These are phyloP conservation scores for Trichosporon coremiiforme DNA, from an alignment of 1,284 basidiomycete species.

Conservation along the genomic window DNA sequence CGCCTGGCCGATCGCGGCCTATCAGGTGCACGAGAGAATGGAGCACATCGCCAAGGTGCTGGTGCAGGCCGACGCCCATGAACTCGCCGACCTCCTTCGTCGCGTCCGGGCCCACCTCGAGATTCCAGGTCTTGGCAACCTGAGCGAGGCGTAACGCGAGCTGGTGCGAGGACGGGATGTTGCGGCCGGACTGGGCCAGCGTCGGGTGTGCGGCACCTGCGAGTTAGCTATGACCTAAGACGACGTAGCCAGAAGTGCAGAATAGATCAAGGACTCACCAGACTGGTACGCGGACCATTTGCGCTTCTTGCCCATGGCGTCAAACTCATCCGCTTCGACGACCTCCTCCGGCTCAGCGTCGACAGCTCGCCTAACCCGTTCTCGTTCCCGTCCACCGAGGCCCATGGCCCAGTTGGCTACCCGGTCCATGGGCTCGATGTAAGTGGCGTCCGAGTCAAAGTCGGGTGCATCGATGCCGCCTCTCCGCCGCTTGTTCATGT, in stretches of 20 bases:
- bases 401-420: slow-evolving; percentile 50
- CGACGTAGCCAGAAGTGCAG: no score
- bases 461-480: slow-evolving; percentile 40
- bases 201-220: slow-evolving; percentile 32
- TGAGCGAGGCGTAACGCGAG: slow-evolving; percentile 40
- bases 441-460: slow-evolving; percentile 45
- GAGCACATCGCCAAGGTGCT: slow-evolving; percentile 46
- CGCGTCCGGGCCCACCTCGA: slow-evolving; percentile 38
- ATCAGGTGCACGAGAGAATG: slow-evolving; percentile 46
- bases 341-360: slow-evolving; percentile 35
- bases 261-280: slow-evolving; percentile 17
- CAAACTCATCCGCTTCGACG: slow-evolving; percentile 27
- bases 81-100: slow-evolving; percentile 51
- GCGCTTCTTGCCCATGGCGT: slow-evolving; percentile 28
- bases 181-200: slow-evolving; percentile 33
- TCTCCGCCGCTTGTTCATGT: slow-evolving; percentile 41
- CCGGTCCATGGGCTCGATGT: slow-evolving; percentile 45
- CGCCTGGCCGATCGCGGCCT: slow-evolving; percentile 42
- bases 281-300: slow-evolving; percentile 31
- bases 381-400: slow-evolving; percentile 44
- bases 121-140: slow-evolving; percentile 42
- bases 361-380: slow-evolving; percentile 34
- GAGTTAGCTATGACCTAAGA: not conserved
- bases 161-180: slow-evolving; percentile 46
- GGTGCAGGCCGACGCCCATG: slow-evolving; percentile 50